Base-by-base conservation (phyloP, 2,329 filamentous ascomycete species). In the Ramularia endophylla region DNA sequence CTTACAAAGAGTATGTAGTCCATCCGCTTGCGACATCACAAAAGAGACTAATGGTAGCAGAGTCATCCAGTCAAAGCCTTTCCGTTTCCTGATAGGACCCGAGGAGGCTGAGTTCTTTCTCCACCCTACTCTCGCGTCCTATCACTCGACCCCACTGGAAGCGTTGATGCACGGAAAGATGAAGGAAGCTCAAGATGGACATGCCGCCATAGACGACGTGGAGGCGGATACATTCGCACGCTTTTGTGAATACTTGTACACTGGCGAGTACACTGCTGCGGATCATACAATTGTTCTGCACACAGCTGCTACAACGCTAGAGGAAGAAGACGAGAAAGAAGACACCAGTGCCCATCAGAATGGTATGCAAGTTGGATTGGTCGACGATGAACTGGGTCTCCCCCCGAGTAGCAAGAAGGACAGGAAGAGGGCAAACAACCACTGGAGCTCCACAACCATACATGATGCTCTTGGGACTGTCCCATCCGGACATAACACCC, bases 211-310 rank as follows among this genome's bases (percentile, higher is more conserved):
- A 5, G 36, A 40, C 2, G 27, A 27, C 12, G 30, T 43, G 13
- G 35, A 48, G 16, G 34, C 12, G 11, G 42, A 38, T 7, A 48
- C 43, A 2, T 48, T 48, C n/a, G 17, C 36, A 4, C 43, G 43
- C 12, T 32, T 46, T 22, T 22, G 42, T 4, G 46, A 48, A 19
- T 46, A 37, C n/a, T 15, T 40, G 29, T 48, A 48, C 16, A 40
- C 46, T 9, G 46, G 43, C 13, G 36, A 48, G 12, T 48, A 48
- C 38, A 9, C 34, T 2, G 35, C 46, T 16, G 43, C 46, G n/a
- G 29, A 40, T 27, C 34, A 19, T 34, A 6, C 19, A 13, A 19
- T 40, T 12, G 12, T 27, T 27, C 17, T 40, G 11, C 9, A 27
- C 8, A 15, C 17, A 1, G 17, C 12, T 27, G 13, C 30, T 5